These are phyloP conservation scores for Berberis thunbergii DNA, from an alignment of 164 flowering plant genomes.

Conservation along the genomic window DNA sequence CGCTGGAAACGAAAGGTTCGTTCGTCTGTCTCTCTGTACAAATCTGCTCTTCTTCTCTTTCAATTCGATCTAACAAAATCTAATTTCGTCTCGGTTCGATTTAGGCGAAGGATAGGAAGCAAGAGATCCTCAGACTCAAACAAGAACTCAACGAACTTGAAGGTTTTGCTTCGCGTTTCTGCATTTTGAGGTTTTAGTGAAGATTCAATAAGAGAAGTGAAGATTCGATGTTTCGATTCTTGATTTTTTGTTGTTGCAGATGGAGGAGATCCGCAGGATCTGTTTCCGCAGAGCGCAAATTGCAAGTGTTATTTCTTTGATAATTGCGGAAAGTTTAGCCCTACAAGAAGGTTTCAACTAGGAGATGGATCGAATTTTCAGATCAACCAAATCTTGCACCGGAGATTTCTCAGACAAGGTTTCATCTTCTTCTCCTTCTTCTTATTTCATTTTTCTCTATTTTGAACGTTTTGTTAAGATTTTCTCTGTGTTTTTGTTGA, in stretches of 20 bases:
- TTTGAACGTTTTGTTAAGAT: neutral
- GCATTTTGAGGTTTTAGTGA: neutral
- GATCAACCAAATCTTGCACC: constrained; percentile 58
- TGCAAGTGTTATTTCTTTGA: constrained; percentile 92
- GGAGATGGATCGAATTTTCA: constrained; percentile 23
- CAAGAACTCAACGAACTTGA: constrained; percentile 64
- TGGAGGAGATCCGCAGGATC: constrained; percentile 36
- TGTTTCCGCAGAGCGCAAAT: constrained; percentile 48
- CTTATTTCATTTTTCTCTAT: constrained; percentile 1
- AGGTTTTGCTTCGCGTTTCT: constrained; percentile 29
- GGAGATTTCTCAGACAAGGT: constrained; percentile 89
- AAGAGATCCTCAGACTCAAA: constrained; percentile 51
- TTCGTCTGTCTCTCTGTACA: neutral
- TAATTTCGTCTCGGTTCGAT: neutral
- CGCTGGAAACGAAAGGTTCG: constrained; percentile 80
- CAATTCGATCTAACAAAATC: neutral
- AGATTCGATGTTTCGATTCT: neutral
- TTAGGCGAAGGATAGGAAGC: constrained; percentile 82
- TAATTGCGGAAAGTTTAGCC: constrained; percentile 39
- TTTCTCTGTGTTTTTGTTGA: neutral
- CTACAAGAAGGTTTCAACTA: constrained; percentile 10
- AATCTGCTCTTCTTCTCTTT: neutral
- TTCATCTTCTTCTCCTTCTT: constrained; percentile 1
- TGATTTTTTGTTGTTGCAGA: constrained; percentile 27
- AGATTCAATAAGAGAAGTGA: neutral